Percentiles rank a stretch among this genome's conserved stretches.
These are phyloP conservation scores for Annulohypoxylon maeteangense DNA, from an alignment of 495 filamentous ascomycete species.

Conservation along the genomic window DNA sequence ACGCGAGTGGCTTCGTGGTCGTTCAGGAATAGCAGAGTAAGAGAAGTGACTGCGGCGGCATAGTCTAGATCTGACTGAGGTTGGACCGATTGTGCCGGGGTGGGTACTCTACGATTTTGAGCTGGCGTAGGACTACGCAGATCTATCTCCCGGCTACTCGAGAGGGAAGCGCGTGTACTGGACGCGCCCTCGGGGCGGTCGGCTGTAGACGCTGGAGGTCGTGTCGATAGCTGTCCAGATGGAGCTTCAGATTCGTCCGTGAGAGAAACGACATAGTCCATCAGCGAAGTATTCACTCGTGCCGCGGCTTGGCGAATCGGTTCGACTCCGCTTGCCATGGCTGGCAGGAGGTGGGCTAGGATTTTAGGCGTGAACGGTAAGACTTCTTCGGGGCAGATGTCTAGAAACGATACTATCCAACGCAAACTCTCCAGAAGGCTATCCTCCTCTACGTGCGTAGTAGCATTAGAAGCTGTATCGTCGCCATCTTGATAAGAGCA, in stretches of 20 bases:
- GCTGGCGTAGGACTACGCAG: slow-evolving; percentile 65
- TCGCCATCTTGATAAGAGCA: slow-evolving; percentile 34
- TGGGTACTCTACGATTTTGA: slow-evolving; percentile 52
- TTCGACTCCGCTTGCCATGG: slow-evolving; percentile 91
- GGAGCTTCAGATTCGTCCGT: slow-evolving; percentile 74
- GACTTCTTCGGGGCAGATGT: slow-evolving; percentile 98
- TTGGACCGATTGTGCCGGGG: slow-evolving; percentile 54
- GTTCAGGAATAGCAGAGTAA: slow-evolving; percentile 94
- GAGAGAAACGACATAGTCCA: slow-evolving; percentile 90
- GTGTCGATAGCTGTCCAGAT: slow-evolving; percentile 53
- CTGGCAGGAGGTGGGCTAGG: slow-evolving; percentile 89
- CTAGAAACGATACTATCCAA: slow-evolving; percentile 97
- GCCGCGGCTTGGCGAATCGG: slow-evolving; percentile 87
- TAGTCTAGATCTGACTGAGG: slow-evolving; percentile 87
- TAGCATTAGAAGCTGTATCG: slow-evolving; percentile 11
- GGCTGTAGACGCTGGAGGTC: slow-evolving; percentile 61
- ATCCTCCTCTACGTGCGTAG: slow-evolving; percentile 73
- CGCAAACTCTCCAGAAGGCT: slow-evolving; percentile 88
- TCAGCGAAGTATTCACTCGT: slow-evolving; percentile 86
- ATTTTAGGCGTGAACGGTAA: slow-evolving; percentile 92
- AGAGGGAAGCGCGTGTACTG: slow-evolving; percentile 62
- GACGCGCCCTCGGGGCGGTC: slow-evolving; percentile 67
- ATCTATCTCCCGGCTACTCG: slow-evolving; percentile 64
- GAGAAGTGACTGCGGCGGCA: slow-evolving; percentile 92
- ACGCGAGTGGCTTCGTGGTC: slow-evolving; percentile 96